A percentile compares a stretch with the other conserved stretches of the same genome.
Evolutionary conservation across 108 stramenopile genomes (phyloP).

Genomic region (Parietichytrium sp.): DNA sequence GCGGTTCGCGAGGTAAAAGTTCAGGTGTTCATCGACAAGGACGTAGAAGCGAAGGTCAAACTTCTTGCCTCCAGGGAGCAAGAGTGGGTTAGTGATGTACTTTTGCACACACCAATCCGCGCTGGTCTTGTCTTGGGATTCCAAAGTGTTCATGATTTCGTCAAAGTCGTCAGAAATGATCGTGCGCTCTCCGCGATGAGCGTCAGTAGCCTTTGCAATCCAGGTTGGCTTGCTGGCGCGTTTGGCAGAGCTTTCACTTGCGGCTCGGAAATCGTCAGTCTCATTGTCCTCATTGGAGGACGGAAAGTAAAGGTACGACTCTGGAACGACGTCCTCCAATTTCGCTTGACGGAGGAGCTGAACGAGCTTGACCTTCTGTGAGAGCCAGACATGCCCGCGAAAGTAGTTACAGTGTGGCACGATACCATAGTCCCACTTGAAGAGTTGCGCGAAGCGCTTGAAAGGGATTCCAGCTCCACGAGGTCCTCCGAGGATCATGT

Average conservation of each 20-base stretch:
- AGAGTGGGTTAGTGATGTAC: not conserved
- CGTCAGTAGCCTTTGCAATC: not conserved
- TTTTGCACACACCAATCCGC: not conserved
- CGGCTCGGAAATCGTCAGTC: slow-evolving; percentile 35
- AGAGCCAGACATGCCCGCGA: slow-evolving; percentile 32
- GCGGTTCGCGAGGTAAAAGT: not conserved
- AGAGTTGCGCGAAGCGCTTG: slow-evolving; percentile 38
- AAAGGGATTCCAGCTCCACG: slow-evolving; percentile 33
- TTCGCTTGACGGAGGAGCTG: not conserved
- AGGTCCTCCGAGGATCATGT: slow-evolving; percentile 23
- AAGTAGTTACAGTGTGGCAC: slow-evolving; percentile 35
- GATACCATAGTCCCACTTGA: slow-evolving; percentile 37
- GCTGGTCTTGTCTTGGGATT: slow-evolving; percentile 11
- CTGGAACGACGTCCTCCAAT: not conserved
- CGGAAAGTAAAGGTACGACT: slow-evolving; percentile 14
- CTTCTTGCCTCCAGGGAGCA: slow-evolving; percentile 23
- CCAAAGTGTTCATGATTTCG: slow-evolving; percentile 9
- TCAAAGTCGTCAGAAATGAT: not conserved
- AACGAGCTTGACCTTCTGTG: slow-evolving; percentile 35
- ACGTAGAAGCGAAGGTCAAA: slow-evolving; percentile 40
- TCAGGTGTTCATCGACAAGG: not conserved
- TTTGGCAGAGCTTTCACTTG: not conserved
- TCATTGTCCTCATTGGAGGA: slow-evolving; percentile 35
- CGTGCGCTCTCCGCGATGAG: slow-evolving; percentile 31
- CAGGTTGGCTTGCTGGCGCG: slow-evolving; percentile 1